Base-by-base conservation (phyloP, 108 stramenopile species). In the Cyclotella kingstonii region DNA sequence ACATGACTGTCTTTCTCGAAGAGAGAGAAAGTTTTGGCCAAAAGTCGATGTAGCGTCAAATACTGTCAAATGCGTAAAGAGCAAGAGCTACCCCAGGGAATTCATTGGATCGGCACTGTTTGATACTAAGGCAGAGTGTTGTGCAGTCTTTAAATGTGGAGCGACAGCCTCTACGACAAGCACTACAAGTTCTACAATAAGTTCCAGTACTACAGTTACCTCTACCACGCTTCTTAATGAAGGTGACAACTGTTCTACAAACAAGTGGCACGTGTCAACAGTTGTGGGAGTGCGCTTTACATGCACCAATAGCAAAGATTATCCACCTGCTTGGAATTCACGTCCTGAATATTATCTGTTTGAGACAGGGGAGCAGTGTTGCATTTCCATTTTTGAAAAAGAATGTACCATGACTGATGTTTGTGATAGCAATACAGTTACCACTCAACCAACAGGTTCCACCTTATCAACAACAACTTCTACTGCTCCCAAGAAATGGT, bases 221-320 rank as follows among this genome's bases (percentile, higher is more conserved):
- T 35, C 31, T 39, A 55, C 54, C 36, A 39, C 22, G 41, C 3
- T 4, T 2, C 41, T 19, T 4, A 5, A 42, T 42, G 5, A 18
- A 4, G 28, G 25, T 15, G 8, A 5, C 23, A 11, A 15, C 34
- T 53, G 52, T 18, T 35, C 52, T 2, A 35, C 35, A 19, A 35
- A 8, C 10, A 53, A 53, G 17, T 53, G 52, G 52, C 52, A 53
- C 52, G 35, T 53, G 17, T 53, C 52, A 17, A 36, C 34, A 5
- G 15, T 53, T 3, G 23, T 12, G 3, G 35, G 35, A 8, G 52
- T 9, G 5, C 18, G 15, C 5, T 38, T 21, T 35, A 53, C 35
- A 10, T 53, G 52, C 10, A 53, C 52, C 4, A 53, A 53, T 53
- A 35, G 35, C 9, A 9, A 36, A 1, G 15, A 21, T 4, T 53